Evolutionary conservation across 148 eudicot species (phyloP), one percentile per base, ranked within the genome.

Genomic region (Pharnaceum exiguum): DNA sequence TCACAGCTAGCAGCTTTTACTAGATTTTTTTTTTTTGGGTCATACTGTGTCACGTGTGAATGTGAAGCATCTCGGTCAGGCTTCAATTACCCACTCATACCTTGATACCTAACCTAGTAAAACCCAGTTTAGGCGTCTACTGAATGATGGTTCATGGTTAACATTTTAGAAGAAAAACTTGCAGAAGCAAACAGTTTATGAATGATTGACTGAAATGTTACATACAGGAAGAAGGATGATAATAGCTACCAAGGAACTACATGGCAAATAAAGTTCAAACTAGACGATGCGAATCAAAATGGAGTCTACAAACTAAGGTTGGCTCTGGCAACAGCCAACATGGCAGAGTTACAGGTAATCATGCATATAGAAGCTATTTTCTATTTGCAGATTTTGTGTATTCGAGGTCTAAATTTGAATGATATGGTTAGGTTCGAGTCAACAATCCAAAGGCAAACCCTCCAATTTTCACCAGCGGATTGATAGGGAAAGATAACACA

Each of bases 401-500:
- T 11, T 12, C 16, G 10, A 16, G 8, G 19, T 5, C 6, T 17
- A 18, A 16, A 0, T 45, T 2, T 9, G 1, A 17, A 19, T 16
- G 10, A 45, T 19, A 45, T 45, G 25, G 13, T 2, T 5, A 90
- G 97, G 80, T 90, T 53, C 81, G 83, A 36, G 66, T 90, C 1
- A 90, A 90, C 39, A 71, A 90, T 57, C 73, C 73, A 30, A 52
- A 51, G 22, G 55, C 59, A 49, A 27, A 68, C 43, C 74, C 73
- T 11, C 95, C 95, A 1, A 30, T 62, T 7, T 90, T 90, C 46
- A 71, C 80, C n/a, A 90, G 71, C 25, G 89, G 90, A 32, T 36
- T 68, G 15, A 79, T 90, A 33, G 95, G 97, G 43, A 67, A 54
- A 18, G 97, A 86, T 12, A 90, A 90, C 37, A 80, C 91, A 10